A percentile compares a stretch with the other conserved stretches of the same genome.
phyloP scores from a whole-genome alignment of 257 asterid species.

The Henckelia pumila region DNA sequence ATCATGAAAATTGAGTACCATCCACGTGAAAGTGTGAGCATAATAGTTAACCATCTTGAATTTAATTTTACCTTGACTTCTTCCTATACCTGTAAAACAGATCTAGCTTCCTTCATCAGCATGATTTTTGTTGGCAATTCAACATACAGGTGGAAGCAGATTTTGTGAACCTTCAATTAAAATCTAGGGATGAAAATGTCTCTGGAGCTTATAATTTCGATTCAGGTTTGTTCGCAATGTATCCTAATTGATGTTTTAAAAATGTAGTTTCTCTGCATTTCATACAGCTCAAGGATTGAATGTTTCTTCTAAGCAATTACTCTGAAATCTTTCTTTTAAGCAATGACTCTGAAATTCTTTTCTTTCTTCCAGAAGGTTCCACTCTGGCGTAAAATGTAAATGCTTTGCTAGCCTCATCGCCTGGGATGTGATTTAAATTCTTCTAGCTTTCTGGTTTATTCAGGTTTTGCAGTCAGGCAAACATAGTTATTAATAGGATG shows the following conservation, averaged over 20 bases:
- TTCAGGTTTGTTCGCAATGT: slow-evolving; percentile 42
- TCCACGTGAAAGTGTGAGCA: slow-evolving; percentile 58
- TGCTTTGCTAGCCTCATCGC: no score
- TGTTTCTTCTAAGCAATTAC: neutral
- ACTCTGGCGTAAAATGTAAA: neutral
- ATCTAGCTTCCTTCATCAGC: neutral
- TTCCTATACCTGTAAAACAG: neutral
- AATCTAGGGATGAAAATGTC: slow-evolving; percentile 32
- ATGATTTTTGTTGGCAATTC: slow-evolving; percentile 14
- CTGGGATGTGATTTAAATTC: no score
- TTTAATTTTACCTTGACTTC: slow-evolving; percentile 17
- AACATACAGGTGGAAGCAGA: slow-evolving; percentile 51
- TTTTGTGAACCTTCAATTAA: slow-evolving; percentile 39
- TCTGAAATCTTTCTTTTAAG: neutral
- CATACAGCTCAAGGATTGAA: neutral
- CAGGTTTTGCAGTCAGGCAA: slow-evolving; percentile 8
- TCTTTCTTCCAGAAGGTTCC: neutral
- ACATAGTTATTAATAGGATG: slow-evolving; percentile 12
- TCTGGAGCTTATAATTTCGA: slow-evolving; percentile 22
- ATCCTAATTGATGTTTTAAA: slow-evolving; percentile 1
- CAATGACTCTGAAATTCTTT: neutral
- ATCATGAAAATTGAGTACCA: slow-evolving; percentile 42
- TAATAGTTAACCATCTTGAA: slow-evolving; percentile 20
- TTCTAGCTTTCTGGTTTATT: neutral
- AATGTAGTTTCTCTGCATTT: slow-evolving; percentile 7